Conservation (phyloP, 78 protist genomes). For the Diacronema lutheri region DNA sequence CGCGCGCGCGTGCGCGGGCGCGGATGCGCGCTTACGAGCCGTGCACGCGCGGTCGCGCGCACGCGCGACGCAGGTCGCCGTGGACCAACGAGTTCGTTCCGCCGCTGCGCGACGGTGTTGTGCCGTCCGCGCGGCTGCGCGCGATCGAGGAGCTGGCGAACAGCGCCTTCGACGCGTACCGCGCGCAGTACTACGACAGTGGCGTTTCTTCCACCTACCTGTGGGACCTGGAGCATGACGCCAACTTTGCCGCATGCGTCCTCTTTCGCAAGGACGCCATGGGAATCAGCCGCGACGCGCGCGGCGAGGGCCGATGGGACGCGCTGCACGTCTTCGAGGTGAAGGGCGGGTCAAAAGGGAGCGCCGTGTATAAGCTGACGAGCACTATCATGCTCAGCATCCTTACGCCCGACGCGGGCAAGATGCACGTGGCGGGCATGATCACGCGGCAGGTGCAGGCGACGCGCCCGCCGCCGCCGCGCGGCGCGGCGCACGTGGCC, state of each 20-base stretch:
- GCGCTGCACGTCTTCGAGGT: conserved; percentile 72
- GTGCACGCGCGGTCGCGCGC: too few species aligned
- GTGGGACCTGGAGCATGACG: conserved; percentile 80
- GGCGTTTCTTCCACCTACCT: conserved; percentile 88
- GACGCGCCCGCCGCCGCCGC: too few species aligned
- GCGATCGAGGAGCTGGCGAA: conserved; percentile 73
- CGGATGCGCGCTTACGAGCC: too few species aligned
- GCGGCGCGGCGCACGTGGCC: too few species aligned
- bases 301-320: conserved; percentile 89
- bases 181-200: conserved; percentile 82
- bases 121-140: conserved; percentile 81
- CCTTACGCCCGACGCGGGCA: too few species aligned
- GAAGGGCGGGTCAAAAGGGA: conserved; percentile 20
- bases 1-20: too few species aligned
- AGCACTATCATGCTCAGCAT: conserved; percentile 85
- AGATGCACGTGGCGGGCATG: too few species aligned
- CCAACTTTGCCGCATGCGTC: conserved; percentile 81
- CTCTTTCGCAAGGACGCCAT: conserved; percentile 73
- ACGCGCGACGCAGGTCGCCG: conserved; percentile 92
- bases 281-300: neutral
- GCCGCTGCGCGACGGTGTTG: conserved; percentile 74
- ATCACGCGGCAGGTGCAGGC: too few species aligned
- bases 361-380: conserved; percentile 81
- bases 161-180: conserved; percentile 83
- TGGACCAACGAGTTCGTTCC: conserved; percentile 95